Evolutionary conservation across 2,329 filamentous ascomycete genomes (phyloP), one percentile per base, ranked within the genome.

Genomic region (Fusarium dlaminii): DNA sequence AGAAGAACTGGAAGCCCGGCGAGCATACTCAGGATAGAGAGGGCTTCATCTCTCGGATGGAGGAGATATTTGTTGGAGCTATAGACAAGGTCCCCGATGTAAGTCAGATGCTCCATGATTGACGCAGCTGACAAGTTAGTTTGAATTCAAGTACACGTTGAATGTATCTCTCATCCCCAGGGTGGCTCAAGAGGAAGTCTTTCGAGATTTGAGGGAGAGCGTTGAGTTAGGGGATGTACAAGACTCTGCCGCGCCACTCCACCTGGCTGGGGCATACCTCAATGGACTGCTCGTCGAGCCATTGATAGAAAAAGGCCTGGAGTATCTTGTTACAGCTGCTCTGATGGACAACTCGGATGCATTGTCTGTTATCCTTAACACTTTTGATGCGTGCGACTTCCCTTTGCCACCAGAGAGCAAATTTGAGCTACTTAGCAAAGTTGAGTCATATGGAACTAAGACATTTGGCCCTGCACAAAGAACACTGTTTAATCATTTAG

Each of bases 401-500:
- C 5, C 39, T 1, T 15, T 55, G 0, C 48, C 59, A 12, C 11
- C 18, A 17, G 20, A 30, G 2, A 20, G n/a, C 0, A 3, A 12
- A 24, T 11, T 13, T 4, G 13, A 55, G 1, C 5, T 62, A 8
- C 13, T 62, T 0, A 6, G 10, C 2, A 43, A n/a, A 6, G 9
- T 62, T 11, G 27, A 45, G 9, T 12, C 15, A 8, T 55, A 30
- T 12, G 59, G 48, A 6, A 24, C n/a, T 2, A 55, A 27, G 8
- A 29, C 39, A 4, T 62, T 62, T 6, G 39, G 59, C 6, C 12
- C 20, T 24, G 22, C 39, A 3, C 37, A 62, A 10, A 15, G 7
- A 2, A 36, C 29, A 27, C 20, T 55, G 0, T 55, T 55, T 6
- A 39, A 55, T 12, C 32, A 62, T 30, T 4, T 29, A 5, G 30